Percentiles rank a stretch among this genome's conserved stretches.
phyloP scores from a whole-genome alignment of 2,329 filamentous ascomycete genomes.

The Fusarium agapanthi region DNA sequence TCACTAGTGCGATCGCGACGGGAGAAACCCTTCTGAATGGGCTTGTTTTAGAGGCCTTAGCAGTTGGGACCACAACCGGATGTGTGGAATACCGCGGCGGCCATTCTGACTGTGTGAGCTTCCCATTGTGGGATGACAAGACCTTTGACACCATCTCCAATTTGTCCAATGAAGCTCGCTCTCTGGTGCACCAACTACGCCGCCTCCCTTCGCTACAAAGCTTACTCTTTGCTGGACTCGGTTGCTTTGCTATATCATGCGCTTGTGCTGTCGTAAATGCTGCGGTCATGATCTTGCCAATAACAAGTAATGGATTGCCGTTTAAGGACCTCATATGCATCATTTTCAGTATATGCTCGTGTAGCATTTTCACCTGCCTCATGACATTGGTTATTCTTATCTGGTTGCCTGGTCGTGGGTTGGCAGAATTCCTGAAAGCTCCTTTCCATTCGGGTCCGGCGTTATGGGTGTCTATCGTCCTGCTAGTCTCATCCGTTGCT shows the following conservation, averaged over 20 bases:
- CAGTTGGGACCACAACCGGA: not conserved
- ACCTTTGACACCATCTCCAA: not conserved
- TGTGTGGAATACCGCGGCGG: slow-evolving; percentile 4
- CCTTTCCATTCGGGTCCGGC: not conserved
- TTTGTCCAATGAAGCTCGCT: not conserved
- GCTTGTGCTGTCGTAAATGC: not conserved
- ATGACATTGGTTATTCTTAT: not conserved
- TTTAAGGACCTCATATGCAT: not conserved
- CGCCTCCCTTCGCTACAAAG: not conserved
- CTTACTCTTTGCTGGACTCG: not conserved
- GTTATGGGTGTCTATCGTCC: not conserved
- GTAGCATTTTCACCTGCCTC: not conserved
- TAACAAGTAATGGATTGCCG: not conserved
- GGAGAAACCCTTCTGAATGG: slow-evolving; percentile 6
- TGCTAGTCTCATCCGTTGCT: not conserved
- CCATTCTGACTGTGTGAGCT: slow-evolving; percentile 1
- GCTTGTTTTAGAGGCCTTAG: not conserved
- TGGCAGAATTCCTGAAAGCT: not conserved
- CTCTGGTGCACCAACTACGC: not conserved
- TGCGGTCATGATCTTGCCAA: not conserved
- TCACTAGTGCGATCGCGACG: slow-evolving; percentile 4
- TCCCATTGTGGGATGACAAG: not conserved
- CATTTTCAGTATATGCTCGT: not conserved
- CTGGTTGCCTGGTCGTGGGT: not conserved
- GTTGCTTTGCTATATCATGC: not conserved